Base-by-base conservation (phyloP, 2,329 filamentous ascomycete species). In the Volutella citrinella region DNA sequence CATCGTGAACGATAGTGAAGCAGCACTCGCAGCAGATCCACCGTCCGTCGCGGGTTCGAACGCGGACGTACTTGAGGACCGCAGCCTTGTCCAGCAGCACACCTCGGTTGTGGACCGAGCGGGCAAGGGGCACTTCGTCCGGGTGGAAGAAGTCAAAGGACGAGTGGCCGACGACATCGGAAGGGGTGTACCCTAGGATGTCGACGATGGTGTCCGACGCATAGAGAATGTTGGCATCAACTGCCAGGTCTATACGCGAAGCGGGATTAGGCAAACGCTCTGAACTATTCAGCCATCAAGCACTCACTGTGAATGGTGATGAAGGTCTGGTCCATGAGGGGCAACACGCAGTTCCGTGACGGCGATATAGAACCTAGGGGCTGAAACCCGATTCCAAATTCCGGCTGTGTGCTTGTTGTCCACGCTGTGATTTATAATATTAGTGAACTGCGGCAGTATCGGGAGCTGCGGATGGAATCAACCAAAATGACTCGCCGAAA, bases 81-180 rank as follows among this genome's bases (percentile, higher is more conserved):
- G 88, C 87, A 12, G 87, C 88, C 59, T 89, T 93, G 66, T 94
- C 88, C 40, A 91, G 75, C 34, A 78, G 69, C 29, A 94, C 74
- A 13, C 85, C 84, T 32, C 83, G 78, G 47, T 72, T 80, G 61
- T 93, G 85, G 34, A 90, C 70, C 19, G 76, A 74, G 40, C 80
- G 78, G 22, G 87, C 88, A 51, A 84, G 79, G 0, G 84, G 82
- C 14, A 90, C 69, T 62, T 95, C 87, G 8, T 89, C 81, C 2
- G 84, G 83, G 51, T 91, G 85, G 55, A 94, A 94, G 60, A 86
- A 94, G 19, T 93, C 84, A 70, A 90, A 95, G 54, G 80, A 83
- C 40, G 88, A 87, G 54, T 71, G 80, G 43, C 84, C 81, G 52
- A 81, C 74, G 12, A 94, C 79, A 55, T 94, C 85, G 40, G 82